Evolutionary conservation across 2,329 filamentous ascomycete species (phyloP).

Genomic region (Chrysosporium keratinophilum): DNA sequence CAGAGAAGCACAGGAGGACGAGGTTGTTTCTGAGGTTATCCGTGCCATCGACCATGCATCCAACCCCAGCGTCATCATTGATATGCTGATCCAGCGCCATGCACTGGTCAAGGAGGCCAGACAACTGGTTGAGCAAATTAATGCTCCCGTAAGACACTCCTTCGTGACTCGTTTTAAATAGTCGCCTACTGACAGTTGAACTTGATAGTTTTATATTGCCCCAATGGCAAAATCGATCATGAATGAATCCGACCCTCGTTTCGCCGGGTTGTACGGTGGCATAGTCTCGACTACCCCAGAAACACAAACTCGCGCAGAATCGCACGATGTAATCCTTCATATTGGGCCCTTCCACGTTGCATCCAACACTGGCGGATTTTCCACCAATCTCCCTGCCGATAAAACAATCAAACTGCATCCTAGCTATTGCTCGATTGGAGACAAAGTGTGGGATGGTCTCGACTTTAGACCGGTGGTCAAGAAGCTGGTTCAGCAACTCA

Average conservation of each 20-base stretch:
- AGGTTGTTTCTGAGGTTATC: constrained; percentile 14
- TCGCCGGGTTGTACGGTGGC: constrained; percentile 14
- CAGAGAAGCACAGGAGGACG: constrained; percentile 15
- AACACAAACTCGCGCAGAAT: constrained; percentile 8
- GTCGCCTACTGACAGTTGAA: not conserved
- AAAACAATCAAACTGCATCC: constrained; percentile 14
- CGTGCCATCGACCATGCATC: constrained; percentile 11
- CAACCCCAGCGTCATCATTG: constrained; percentile 14
- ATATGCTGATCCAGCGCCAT: constrained; percentile 14
- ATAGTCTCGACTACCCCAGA: constrained; percentile 10
- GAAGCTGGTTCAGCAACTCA: constrained; percentile 12
- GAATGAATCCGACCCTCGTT: constrained; percentile 14
- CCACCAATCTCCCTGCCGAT: constrained; percentile 11
- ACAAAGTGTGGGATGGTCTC: constrained; percentile 14
- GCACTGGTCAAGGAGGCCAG: constrained; percentile 11
- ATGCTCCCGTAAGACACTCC: constrained; percentile 13
- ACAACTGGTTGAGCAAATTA: constrained; percentile 13
- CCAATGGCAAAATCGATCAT: constrained; percentile 15
- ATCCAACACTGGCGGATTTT: constrained; percentile 16
- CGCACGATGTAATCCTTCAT: constrained; percentile 14
- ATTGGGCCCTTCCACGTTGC: constrained; percentile 13
- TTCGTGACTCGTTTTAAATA: not conserved
- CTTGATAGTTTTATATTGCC: constrained; percentile 12
- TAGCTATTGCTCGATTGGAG: constrained; percentile 14
- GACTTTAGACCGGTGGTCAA: constrained; percentile 15